These are phyloP conservation scores for Boletus semigastroideus DNA, from an alignment of 1,284 basidiomycete genomes.

Conservation along the genomic window DNA sequence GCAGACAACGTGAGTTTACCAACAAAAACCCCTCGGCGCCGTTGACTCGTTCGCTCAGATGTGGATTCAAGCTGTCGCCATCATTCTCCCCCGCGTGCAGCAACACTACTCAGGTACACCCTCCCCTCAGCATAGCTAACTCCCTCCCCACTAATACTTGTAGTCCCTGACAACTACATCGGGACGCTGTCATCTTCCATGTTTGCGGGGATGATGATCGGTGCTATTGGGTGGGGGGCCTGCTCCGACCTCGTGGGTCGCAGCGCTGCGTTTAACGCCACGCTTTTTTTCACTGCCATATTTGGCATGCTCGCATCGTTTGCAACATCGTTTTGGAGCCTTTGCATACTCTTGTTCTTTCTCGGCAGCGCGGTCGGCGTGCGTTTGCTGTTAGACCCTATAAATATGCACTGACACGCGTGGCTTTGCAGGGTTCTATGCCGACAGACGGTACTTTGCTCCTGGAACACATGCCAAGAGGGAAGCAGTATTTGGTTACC, in stretches of 20 bases:
- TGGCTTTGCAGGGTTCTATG: constrained; percentile 74
- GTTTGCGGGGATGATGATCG: constrained; percentile 96
- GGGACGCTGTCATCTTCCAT: constrained; percentile 77
- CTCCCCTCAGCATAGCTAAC: constrained; percentile 6
- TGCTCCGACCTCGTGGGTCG: constrained; percentile 85
- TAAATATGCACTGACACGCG: constrained; percentile 8
- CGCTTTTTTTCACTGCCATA: constrained; percentile 84
- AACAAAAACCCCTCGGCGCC: constrained; percentile 11
- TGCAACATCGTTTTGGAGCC: constrained; percentile 64
- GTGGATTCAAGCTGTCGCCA: constrained; percentile 88
- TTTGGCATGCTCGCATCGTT: constrained; percentile 87
- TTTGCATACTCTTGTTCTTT: constrained; percentile 83
- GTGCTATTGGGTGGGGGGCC: constrained; percentile 90
- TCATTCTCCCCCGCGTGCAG: constrained; percentile 91
- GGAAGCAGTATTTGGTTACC: constrained; percentile 91
- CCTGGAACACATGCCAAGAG: constrained; percentile 90
- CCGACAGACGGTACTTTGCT: constrained; percentile 95
- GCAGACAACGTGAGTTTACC: constrained; percentile 72
- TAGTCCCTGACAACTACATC: constrained; percentile 74
- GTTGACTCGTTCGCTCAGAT: constrained; percentile 57
- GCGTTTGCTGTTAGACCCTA: constrained; percentile 5
- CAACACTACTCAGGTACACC: constrained; percentile 73
- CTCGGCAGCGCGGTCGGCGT: constrained; percentile 92
- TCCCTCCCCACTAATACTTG: constrained; percentile 17
- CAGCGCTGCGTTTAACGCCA: constrained; percentile 88